phyloP scores from a whole-genome alignment of 2,329 filamentous ascomycete genomes.

The Cordyceps farinosa region DNA sequence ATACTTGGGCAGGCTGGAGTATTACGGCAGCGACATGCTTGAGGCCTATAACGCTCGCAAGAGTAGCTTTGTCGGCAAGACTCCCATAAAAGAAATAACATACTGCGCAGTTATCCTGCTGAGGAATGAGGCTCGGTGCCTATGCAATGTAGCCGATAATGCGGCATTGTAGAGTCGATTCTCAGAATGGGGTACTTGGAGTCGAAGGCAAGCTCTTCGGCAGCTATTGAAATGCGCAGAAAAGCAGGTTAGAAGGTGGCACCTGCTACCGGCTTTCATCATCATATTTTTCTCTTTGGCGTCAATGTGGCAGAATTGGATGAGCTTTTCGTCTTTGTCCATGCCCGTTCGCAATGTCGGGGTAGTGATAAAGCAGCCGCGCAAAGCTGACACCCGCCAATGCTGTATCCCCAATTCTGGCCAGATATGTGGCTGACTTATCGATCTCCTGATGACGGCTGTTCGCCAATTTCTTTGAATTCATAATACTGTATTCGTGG shows the following conservation, averaged over 20 bases:
- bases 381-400: neutral
- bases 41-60: too few species aligned
- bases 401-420: neutral
- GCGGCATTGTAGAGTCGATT: neutral
- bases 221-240: neutral
- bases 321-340: neutral
- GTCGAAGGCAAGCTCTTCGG: neutral
- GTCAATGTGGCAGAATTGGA: neutral
- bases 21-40: too few species aligned
- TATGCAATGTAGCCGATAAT: neutral
- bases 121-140: neutral
- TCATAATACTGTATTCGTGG: too few species aligned
- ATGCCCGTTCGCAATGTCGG: neutral
- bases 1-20: too few species aligned
- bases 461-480: too few species aligned
- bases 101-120: neutral
- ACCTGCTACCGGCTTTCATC: too few species aligned
- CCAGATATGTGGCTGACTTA: too few species aligned
- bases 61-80: too few species aligned
- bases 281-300: neutral
- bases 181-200: neutral
- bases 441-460: too few species aligned
- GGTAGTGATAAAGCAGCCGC: neutral
- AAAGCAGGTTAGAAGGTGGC: neutral
- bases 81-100: neutral